Evolutionary conservation across 129 eudicot species (phyloP).

Genomic region (Mikania micrantha): DNA sequence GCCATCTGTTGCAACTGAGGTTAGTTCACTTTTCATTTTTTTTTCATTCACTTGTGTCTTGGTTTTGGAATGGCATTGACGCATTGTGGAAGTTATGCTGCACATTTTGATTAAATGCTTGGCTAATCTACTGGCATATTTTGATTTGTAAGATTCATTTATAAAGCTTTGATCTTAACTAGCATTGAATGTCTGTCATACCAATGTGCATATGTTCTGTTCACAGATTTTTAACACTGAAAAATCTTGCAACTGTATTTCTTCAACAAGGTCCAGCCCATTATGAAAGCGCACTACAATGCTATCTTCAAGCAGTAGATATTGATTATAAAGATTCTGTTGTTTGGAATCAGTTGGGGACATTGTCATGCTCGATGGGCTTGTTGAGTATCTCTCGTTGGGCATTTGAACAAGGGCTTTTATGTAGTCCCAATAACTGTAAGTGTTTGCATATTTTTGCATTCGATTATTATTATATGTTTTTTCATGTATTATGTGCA

Average conservation of each 20-base stretch:
- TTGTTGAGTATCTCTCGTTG: slow-evolving; percentile 90
- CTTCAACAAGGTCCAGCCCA: slow-evolving; percentile 72
- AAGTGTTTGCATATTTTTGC: slow-evolving; percentile 25
- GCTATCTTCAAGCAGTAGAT: slow-evolving; percentile 98
- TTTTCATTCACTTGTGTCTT: slow-evolving; percentile 6
- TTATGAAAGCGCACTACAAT: slow-evolving; percentile 66
- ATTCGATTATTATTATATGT: not conserved
- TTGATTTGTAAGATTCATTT: not conserved
- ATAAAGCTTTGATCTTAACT: slow-evolving; percentile 5
- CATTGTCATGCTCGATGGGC: slow-evolving; percentile 92
- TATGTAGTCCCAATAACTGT: slow-evolving; percentile 97
- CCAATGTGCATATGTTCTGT: slow-evolving; percentile 1
- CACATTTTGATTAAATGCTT: slow-evolving; percentile 1
- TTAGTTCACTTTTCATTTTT: slow-evolving; percentile 15
- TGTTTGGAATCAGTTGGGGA: slow-evolving; percentile 95
- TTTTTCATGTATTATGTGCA: not conserved
- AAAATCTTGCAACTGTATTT: slow-evolving; percentile 89
- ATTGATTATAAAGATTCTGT: slow-evolving; percentile 94
- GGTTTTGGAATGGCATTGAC: slow-evolving; percentile 5
- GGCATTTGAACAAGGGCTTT: slow-evolving; percentile 98
- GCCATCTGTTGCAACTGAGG: slow-evolving; percentile 92
- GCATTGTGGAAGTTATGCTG: slow-evolving; percentile 6
- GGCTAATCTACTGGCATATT: not conserved
- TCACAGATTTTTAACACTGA: slow-evolving; percentile 78
- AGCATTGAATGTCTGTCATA: not conserved